Evolutionary conservation across 73 alveolate genomes (phyloP), one percentile per base, ranked within the genome.

Genomic region (Diophrys sp.): DNA sequence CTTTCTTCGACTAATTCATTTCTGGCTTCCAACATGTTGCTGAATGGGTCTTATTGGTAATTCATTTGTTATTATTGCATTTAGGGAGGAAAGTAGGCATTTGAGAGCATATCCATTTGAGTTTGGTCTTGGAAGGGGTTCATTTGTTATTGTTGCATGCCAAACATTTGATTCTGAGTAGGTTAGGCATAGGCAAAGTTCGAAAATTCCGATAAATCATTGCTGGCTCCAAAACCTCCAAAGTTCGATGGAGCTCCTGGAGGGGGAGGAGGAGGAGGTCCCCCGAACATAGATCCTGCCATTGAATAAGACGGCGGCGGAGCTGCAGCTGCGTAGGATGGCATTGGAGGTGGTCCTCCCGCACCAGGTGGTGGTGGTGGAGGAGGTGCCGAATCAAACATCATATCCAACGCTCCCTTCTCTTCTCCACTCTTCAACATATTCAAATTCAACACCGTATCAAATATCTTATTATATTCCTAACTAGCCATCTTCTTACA

Each of bases 131-230:
- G n/a, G 18, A 44, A 44, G n/a, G 62, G 18, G n/a, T 44, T 44
- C 62, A 44, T 44, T 18, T 44, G n/a, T 44, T 44, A 5, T 44
- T 44, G n/a, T 44, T 44, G n/a, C 62, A 11, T 18, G 5, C 18
- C 62, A 44, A 5, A 44, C 18, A 87, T 66, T 92, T 77, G 31
- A 95, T 29, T 85, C 99, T 87, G 70, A 92, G 92, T 67, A 87
- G 89, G n/a, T n/a, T n/a, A n/a, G n/a, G n/a, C n/a, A n/a, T n/a
- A n/a, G n/a, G n/a, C n/a, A n/a, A n/a, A n/a, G n/a, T n/a, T n/a
- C n/a, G n/a, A n/a, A n/a, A n/a, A n/a, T n/a, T n/a, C n/a, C n/a
- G n/a, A n/a, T n/a, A n/a, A n/a, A n/a, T n/a, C n/a, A n/a, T n/a
- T n/a, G n/a, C n/a, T n/a, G n/a, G n/a, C n/a, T n/a, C n/a, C n/a